Evolutionary conservation across 768 basidiomycete species (phyloP), one percentile per base, ranked within the genome.

Genomic region (Rhodotorula sphaerocarpa): DNA sequence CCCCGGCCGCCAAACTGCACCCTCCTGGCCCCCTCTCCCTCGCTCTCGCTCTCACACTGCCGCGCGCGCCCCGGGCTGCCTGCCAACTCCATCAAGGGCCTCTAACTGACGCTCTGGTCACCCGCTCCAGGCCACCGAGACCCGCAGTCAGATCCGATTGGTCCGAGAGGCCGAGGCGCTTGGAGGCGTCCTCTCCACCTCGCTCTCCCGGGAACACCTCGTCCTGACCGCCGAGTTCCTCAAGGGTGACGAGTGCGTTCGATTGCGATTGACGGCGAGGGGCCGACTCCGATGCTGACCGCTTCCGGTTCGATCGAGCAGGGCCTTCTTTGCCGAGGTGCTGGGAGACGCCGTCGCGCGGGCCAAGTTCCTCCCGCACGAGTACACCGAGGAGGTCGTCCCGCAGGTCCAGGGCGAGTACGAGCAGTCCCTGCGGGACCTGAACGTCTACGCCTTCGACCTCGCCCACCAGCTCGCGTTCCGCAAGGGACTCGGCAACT

Each of bases 181-280:
- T 74, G 93, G 93, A 54, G 93, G 91, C 73, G 82, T 91, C 55
- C 80, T 97, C 67, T 90, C 90, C 30, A 79, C 90, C 60, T 85
- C 82, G 66, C 79, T 96, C 68, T 82, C 86, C 23, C 80, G 93
- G 70, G 93, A 97, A 79, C 85, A 96, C 77, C 80, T 99, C 48
- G 85, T 90, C 63, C 78, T 96, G 74, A 92, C 89, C 28, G 90
- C 93, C 55, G 92, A 96, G 76, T 99, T 95, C 79, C 78, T 96
- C 70, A 83, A 86, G 61, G 91, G 89, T 50, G 90, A 99, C 76
- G 92, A 95, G 93, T 96, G 75, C 78, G 90, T 87, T 16, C 34
- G 16, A 39, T 27, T 16, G 3, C 50, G 21, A 2, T 2, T 3
- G 3, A 9, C 27, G 14, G 7, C 28, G 7, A 25, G 34, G 7